A percentile compares a stretch with the other conserved stretches of the same genome.
These are phyloP conservation scores for Phytophthora foliorum DNA, from an alignment of 352 stramenopile species.

Conservation along the genomic window DNA sequence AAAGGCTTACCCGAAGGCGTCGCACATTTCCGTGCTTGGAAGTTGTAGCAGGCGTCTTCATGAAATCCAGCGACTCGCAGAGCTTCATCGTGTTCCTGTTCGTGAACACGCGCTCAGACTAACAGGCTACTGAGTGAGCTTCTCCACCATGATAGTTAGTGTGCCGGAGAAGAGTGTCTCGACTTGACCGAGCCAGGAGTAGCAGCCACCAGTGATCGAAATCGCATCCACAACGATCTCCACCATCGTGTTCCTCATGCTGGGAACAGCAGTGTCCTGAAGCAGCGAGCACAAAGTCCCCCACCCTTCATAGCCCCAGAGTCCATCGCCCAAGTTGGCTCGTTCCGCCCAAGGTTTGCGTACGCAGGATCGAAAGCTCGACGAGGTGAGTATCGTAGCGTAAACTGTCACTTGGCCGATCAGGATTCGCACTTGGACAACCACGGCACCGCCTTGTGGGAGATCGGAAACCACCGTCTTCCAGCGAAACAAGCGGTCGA, in stretches of 20 bases:
- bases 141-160: constrained; percentile 35
- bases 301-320: constrained; percentile 1
- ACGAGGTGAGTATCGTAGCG: no score
- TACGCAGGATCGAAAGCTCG: constrained; percentile 34
- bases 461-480: no score
- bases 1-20: no score
- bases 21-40: constrained; percentile 52
- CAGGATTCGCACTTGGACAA: no score
- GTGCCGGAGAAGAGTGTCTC: constrained; percentile 33
- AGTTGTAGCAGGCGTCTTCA: constrained; percentile 42
- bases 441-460: no score
- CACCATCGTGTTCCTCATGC: constrained; percentile 27
- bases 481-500: constrained; percentile 12
- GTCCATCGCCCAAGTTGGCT: background rate
- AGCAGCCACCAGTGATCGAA: constrained; percentile 42
- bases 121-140: no score
- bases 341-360: constrained; percentile 25
- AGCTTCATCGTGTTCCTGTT: no score
- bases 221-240: constrained; percentile 37
- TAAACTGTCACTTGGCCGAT: no score
- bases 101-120: no score
- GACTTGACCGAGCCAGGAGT: constrained; percentile 44
- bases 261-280: constrained; percentile 39
- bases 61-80: constrained; percentile 29
- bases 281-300: constrained; percentile 38